Percentiles rank a stretch among this genome's conserved stretches.
These are phyloP conservation scores for Monosporozyma aquatica DNA, from an alignment of 805 yeast species.

Conservation along the genomic window DNA sequence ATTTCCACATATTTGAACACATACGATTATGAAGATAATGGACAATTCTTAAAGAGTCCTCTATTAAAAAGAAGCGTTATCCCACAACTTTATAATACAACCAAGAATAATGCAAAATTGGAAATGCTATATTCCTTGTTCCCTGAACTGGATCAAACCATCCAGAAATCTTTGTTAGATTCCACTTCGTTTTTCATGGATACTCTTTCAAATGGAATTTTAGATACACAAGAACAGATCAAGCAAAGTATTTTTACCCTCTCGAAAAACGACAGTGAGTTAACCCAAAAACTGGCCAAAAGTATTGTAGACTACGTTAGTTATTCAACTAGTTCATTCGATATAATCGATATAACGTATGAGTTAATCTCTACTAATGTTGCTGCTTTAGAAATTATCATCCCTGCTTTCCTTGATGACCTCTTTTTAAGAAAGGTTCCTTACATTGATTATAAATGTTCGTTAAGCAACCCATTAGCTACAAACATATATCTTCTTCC, in stretches of 20 bases:
- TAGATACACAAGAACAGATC: constrained; percentile 8
- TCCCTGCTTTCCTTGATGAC: constrained; percentile 12
- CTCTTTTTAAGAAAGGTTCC: constrained; percentile 26
- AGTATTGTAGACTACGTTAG: constrained; percentile 11
- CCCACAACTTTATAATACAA: constrained; percentile 26
- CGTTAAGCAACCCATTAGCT: constrained; percentile 42
- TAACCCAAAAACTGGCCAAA: constrained; percentile 11
- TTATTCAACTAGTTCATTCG: neutral
- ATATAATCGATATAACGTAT: neutral
- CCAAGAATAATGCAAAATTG: constrained; percentile 15
- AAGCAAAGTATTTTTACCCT: constrained; percentile 10
- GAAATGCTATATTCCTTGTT: constrained; percentile 17
- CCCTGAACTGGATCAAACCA: constrained; percentile 7
- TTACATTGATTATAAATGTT: constrained; percentile 30
- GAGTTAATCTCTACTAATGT: constrained; percentile 6
- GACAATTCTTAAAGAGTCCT: constrained; percentile 20
- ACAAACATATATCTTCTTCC: constrained; percentile 28
- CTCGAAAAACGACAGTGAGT: constrained; percentile 5
- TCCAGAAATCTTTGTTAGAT: constrained; percentile 8
- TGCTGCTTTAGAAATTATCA: constrained; percentile 8
- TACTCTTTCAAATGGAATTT: constrained; percentile 10
- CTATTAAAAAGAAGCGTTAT: constrained; percentile 32
- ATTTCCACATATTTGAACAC: constrained; percentile 16
- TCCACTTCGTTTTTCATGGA: constrained; percentile 13
- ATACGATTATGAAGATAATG: constrained; percentile 25